Evolutionary conservation across 108 stramenopile species (phyloP).

Genomic region (Mayamaea pseudoterrestris): DNA sequence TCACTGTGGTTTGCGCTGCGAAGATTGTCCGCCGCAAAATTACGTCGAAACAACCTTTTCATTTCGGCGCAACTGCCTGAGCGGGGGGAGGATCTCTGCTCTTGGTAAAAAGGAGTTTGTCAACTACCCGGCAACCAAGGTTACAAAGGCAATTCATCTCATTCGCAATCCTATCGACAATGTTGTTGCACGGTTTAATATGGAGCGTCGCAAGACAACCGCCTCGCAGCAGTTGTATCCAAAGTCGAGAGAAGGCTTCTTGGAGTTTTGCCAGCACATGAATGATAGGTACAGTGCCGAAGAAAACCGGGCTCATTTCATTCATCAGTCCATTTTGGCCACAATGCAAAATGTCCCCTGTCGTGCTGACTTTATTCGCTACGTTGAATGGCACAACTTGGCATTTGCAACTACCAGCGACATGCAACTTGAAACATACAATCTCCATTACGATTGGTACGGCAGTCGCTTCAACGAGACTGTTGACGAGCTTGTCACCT

Average conservation of each 20-base stretch:
- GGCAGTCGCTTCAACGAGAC: constrained; percentile 21
- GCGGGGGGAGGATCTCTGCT: constrained; percentile 10
- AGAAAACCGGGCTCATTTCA: background rate
- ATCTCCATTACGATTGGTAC: constrained; percentile 56
- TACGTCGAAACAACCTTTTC: constrained; percentile 41
- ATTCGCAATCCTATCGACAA: constrained; percentile 51
- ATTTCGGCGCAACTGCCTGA: constrained; percentile 30
- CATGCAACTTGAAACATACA: constrained; percentile 5
- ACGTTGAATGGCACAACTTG: constrained; percentile 57
- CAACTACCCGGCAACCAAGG: constrained; percentile 14
- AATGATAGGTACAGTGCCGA: constrained; percentile 1
- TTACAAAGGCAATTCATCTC: constrained; percentile 33
- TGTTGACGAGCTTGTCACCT: constrained; percentile 27
- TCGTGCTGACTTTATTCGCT: constrained; percentile 52
- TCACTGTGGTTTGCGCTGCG: constrained; percentile 50
- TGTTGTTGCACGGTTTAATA: constrained; percentile 41
- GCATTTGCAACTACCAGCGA: background rate
- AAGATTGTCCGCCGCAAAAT: constrained; percentile 20
- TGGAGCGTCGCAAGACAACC: constrained; percentile 14
- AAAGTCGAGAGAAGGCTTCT: constrained; percentile 27
- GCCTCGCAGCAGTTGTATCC: too few species aligned
- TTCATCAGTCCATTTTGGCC: constrained; percentile 5
- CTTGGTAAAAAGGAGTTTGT: constrained; percentile 8
- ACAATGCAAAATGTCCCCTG: constrained; percentile 39
- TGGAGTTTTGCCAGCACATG: constrained; percentile 16